Evolutionary conservation across 139 green algal species (phyloP), one percentile per base, ranked within the genome.

Genomic region (Micractinium sp.): DNA sequence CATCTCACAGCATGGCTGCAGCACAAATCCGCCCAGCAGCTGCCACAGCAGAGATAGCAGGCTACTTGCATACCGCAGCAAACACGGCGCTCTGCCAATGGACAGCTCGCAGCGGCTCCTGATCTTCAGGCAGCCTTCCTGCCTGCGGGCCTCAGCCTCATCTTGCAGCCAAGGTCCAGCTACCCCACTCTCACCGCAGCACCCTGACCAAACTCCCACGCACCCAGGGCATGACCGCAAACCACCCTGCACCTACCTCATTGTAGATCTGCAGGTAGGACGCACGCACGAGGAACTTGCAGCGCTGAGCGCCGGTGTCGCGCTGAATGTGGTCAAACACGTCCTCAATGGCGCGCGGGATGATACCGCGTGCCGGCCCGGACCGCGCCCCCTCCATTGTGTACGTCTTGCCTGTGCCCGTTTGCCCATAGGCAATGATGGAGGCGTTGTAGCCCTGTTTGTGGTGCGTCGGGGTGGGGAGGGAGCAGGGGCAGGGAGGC

Each of bases 201-300:
- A 9, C 47, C 47, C 47, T 56, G 47, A 5, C 47, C 47, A n/a
- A 56, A 56, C 47, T 56, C 9, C 7, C 47, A 56, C 47, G 16
- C 63, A 73, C 16, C 2, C 31, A 78, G 25, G 1, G 14, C 36
- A 0, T 33, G 36, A 15, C 73, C 12, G 16, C n/a, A 78, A 5
- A 33, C 14, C 31, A 41, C 23, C 13, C 74, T 22, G 33, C 74
- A 35, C 89, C 47, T 60, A 97, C 95, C 92, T 99, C 97, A 90
- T 99, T 99, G 93, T 99, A 99, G 83, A 99, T 99, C 92, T 99
- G 97, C 18, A 99, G 91, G 92, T 99, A 99, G 0, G 95, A 97
- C 5, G 96, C 96, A 0, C 97, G 95, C 12, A 99, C 97, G 38
- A 99, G 96, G 91, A 98, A 99, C 92, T 98, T 98, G 89, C 89